Evolutionary conservation across 805 yeast genomes (phyloP), one percentile per base, ranked within the genome.

Genomic region (Pichia cabralensis): DNA sequence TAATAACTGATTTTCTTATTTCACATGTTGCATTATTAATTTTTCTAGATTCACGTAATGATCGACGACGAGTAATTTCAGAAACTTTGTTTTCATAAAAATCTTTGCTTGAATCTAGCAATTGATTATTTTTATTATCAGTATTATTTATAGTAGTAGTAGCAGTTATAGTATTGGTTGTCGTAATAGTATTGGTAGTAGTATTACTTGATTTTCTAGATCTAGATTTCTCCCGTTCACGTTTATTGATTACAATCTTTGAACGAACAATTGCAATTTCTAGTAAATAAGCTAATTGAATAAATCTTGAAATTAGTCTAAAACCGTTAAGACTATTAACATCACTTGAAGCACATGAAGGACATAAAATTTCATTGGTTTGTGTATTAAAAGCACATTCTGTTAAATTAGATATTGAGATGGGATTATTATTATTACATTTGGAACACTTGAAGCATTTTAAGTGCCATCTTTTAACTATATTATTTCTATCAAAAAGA

Each of bases 201-300:
- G n/a, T n/a, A n/a, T n/a, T n/a, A n/a, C 7, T 25, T 25, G 26
- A 6, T 25, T 25, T 14, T 8, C 12, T 14, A 14, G 26, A 25
- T 14, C 15, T 25, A 14, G 26, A 8, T 14, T 17, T 17, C 22
- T 30, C 22, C 13, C n/a, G 22, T 29, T 33, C 36, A 27, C 55
- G 46, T 32, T 55, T 55, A 19, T 45, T 42, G 73, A 80, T 75
- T 1, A 77, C 81, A 14, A 72, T 67, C 49, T 61, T 74, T 26
- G 80, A 80, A 37, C 95, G 66, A 3, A 80, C 72, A 30, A 88
- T 63, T 0, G 97, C 97, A 42, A 92, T 85, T 48, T 82, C 80
- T 44, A 88, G 61, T 30, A 92, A 60, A 52, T 76, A 84, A 14
- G 78, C 65, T 49, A 86, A 68, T 56, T 92, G 97, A 14, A 73